Conservation (phyloP, 805 yeast species). For the Nakazawaea ishiwadae region DNA sequence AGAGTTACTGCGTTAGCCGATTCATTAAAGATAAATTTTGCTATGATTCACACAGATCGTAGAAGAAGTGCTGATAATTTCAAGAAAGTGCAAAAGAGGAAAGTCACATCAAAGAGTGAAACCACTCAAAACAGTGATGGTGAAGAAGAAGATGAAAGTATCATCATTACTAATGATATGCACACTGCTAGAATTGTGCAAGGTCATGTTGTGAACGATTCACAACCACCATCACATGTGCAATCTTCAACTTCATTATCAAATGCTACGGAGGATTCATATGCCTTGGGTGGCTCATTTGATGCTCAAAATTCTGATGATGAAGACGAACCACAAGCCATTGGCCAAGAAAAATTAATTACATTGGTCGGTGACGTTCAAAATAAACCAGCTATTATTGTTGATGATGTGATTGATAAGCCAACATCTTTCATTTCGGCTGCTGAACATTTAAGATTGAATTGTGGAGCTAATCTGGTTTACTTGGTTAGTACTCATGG, state of each 20-base stretch:
- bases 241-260: background rate
- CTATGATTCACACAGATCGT: slow-evolving; percentile 98
- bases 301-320: slow-evolving; percentile 86
- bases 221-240: slow-evolving; percentile 35
- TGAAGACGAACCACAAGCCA: slow-evolving; percentile 67
- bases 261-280: slow-evolving; percentile 23
- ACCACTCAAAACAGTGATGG: slow-evolving; percentile 24
- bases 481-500: slow-evolving; percentile 96
- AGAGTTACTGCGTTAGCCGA: slow-evolving; percentile 98
- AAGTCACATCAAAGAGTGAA: slow-evolving; percentile 5
- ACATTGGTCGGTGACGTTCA: slow-evolving; percentile 96
- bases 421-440: slow-evolving; percentile 94
- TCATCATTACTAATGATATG: slow-evolving; percentile 70
- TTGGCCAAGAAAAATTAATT: slow-evolving; percentile 76
- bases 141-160: slow-evolving; percentile 58
- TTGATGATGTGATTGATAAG: slow-evolving; percentile 97
- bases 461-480: slow-evolving; percentile 93
- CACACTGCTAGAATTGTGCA: slow-evolving; percentile 95
- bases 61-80: slow-evolving; percentile 75
- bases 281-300: slow-evolving; percentile 75
- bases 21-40: slow-evolving; percentile 89
- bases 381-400: slow-evolving; percentile 84
- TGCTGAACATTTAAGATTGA: slow-evolving; percentile 92
- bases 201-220: slow-evolving; percentile 96
- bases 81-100: slow-evolving; percentile 20